These are phyloP conservation scores for Silene noctiflora DNA, from an alignment of 179 eudicot genomes.

Conservation along the genomic window DNA sequence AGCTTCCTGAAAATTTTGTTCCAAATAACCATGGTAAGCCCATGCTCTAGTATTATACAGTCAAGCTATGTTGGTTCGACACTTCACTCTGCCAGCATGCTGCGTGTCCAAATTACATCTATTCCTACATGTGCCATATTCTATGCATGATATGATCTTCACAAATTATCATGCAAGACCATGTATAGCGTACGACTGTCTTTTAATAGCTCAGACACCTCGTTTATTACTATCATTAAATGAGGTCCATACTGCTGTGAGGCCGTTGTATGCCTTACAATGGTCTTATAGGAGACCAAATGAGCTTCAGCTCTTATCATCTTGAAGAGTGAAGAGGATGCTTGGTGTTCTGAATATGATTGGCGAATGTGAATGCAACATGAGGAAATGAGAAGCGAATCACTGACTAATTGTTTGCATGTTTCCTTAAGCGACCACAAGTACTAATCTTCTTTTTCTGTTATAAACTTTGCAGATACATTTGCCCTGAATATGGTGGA, in stretches of 20 bases:
- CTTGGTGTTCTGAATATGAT: neutral
- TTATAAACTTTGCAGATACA: slow-evolving; percentile 47
- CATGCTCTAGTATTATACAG: neutral
- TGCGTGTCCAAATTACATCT: neutral
- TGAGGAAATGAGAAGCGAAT: neutral
- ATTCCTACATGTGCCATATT: no score
- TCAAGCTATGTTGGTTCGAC: neutral
- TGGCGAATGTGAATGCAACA: neutral
- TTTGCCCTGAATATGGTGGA: slow-evolving; percentile 61
- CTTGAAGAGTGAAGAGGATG: neutral
- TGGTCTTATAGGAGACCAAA: no score
- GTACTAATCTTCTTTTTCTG: no score
- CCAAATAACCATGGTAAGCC: slow-evolving; percentile 65
- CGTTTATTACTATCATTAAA: no score
- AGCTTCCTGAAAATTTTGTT: slow-evolving; percentile 73
- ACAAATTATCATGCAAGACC: no score
- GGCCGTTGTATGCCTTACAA: no score
- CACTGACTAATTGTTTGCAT: neutral
- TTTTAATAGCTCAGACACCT: no score
- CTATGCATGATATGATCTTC: no score
- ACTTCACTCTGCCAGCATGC: no score
- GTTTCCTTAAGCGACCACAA: neutral
- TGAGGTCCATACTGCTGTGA: no score
- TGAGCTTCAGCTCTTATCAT: no score
- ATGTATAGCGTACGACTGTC: no score